Evolutionary conservation across 192 early-diverging fungal genomes (phyloP).

Genomic region (Backusella westeae): DNA sequence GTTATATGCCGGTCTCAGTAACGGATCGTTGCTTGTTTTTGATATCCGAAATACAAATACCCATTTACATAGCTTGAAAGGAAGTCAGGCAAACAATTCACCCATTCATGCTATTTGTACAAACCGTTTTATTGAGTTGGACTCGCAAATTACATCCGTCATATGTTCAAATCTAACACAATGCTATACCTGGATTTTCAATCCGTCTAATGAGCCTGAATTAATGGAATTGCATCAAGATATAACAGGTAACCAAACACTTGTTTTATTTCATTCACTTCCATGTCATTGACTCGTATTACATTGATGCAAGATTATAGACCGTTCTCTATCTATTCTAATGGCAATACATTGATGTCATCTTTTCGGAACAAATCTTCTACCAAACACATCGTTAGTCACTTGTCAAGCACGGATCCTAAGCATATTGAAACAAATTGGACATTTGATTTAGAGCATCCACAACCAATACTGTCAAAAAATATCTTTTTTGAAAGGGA

Average conservation of each 20-base stretch:
- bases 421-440: neutral
- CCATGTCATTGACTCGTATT: too few relatives aligned
- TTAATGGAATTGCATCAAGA: neutral
- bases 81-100: neutral
- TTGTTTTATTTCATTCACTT: too few relatives aligned
- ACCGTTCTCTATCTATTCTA: neutral
- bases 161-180: neutral
- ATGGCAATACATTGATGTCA: neutral
- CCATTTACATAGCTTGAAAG: neutral
- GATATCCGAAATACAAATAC: conserved; percentile 23
- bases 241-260: neutral
- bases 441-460: neutral
- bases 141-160: neutral
- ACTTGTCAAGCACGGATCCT: neutral
- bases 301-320: neutral
- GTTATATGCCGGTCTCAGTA: conserved; percentile 19
- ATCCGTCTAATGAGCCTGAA: neutral
- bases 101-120: neutral
- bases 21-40: conserved; percentile 20
- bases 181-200: neutral
- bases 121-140: neutral
- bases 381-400: neutral
- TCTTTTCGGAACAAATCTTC: conserved; percentile 9
- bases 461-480: neutral
- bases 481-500: neutral